Evolutionary conservation across 345 rosid species (phyloP), one percentile per base, ranked within the genome.

Genomic region (Citrus mangshanensis): DNA sequence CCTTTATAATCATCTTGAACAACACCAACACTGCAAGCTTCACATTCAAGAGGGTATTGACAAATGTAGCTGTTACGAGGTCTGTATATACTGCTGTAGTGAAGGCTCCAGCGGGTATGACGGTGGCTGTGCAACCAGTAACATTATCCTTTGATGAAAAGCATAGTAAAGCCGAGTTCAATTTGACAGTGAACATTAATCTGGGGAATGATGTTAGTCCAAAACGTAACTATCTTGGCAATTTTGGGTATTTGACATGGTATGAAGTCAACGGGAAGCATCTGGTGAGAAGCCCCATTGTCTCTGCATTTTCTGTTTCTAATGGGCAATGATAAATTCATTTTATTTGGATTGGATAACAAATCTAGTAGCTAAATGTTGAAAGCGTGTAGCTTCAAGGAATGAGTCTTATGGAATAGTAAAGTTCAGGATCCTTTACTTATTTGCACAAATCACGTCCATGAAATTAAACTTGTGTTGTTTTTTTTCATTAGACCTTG

Each of bases 1-100:
- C 92, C 1, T 87, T 90, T 77, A 73, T 80, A 22, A 80, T 89
- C 61, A 74, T 87, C 75, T 76, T 89, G 73, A 89, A 87, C 82
- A 81, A 81, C 58, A 87, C 91, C 6, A 82, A 85, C 75, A 80
- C 88, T 7, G 81, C 82, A n/a, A 80, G 82, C 76, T 1, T 25
- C 58, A 82, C 78, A 34, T 87, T 87, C 84, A 60, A 73, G 55
- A 73, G 77, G 77, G 37, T 60, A 32, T 73, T 73, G 68, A 73
- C 77, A 25, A 73, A 60, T 60, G 77, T 73, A 37, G 77, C 35
- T 14, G 68, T 60, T 38, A 5, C 55, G 1, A 73, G 77, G 8
- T 73, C 77, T 6, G 56, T 16, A 24, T 73, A 38, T 73, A 37
- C 0, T 3, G 86, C 85, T 1, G 65, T 10, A 3, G 73, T 85